Evolutionary conservation across 2,329 filamentous ascomycete genomes (phyloP), one percentile per base, ranked within the genome.

Genomic region (Cladosporium sp.): DNA sequence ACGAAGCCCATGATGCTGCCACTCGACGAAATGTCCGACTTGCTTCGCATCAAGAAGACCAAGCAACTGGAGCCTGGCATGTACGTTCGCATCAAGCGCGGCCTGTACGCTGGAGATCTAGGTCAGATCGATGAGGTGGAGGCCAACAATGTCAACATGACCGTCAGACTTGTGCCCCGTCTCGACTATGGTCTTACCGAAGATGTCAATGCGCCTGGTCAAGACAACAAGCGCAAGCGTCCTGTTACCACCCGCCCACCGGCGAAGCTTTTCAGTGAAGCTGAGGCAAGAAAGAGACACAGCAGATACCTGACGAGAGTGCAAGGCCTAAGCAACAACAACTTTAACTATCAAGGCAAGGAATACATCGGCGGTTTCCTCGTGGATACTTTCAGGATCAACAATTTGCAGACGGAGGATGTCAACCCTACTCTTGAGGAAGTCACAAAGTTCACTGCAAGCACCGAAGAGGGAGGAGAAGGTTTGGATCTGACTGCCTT

Each of bases 21-120:
- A 42, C 90, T 97, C 62, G 95, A 95, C 68, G 93, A 98, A 69
- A 95, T 96, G 84, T 92, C 93, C 1, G 93, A 97, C 69, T 79
- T 98, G n/a, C 77, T 98, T 15, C 83, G 90, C 45, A 88, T 95
- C 22, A 84, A 83, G 53, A 95, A 95, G 72, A 92, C 86, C 2
- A 87, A 90, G 41, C 83, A 84, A 20, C 75, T 98, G 29, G 83
- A 93, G 59, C 86, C 86, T 8, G 92, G 92, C 56, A 89, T 89
- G 32, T 98, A 93, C 79, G 92, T 97, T 45, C 88, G 93, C 56
- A 83, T 97, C 56, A 85, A 83, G 66, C 82, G 88, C 48, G 78
- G 84, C 38, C 86, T 91, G 65, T 94, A 98, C 69, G 81, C 82
- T 35, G 88, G 88, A 16, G 93, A 98, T 75, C 75, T 98, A 59